Conservation (phyloP, 768 basidiomycete genomes). For the Kwoniella mangroviensis region DNA sequence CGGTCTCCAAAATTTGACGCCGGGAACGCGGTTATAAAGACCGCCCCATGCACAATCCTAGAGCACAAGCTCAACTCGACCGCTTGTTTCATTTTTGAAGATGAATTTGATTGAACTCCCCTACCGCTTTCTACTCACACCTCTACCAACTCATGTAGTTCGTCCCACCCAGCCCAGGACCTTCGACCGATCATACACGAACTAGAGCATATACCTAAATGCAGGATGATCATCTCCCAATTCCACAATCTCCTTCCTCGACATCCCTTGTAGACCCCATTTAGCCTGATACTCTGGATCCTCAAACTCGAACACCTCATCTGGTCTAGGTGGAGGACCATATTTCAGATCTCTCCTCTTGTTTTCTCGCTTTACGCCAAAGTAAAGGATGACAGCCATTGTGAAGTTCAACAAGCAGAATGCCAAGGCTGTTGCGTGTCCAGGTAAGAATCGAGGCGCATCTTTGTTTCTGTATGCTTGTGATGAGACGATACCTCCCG, state of each 20-base stretch:
- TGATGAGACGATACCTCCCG: slow-evolving; percentile 55
- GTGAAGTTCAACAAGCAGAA: slow-evolving; percentile 49
- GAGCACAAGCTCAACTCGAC: too few species aligned
- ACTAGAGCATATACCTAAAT: slow-evolving; percentile 47
- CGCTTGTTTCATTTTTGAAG: too few species aligned
- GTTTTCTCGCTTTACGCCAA: slow-evolving; percentile 57
- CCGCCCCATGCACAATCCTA: too few species aligned
- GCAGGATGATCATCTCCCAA: slow-evolving; percentile 55
- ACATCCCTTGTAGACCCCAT: slow-evolving; percentile 52
- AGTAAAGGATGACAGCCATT: slow-evolving; percentile 48
- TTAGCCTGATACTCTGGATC: slow-evolving; percentile 35
- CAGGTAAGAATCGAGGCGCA: slow-evolving; percentile 48
- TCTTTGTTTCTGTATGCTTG: slow-evolving; percentile 54
- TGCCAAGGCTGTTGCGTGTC: slow-evolving; percentile 56
- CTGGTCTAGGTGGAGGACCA: slow-evolving; percentile 45
- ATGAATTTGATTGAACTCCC: too few species aligned
- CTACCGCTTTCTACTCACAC: too few species aligned
- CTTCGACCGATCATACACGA: not conserved
- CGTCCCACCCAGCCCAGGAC: not conserved
- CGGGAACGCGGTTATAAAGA: too few species aligned
- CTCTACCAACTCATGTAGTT: too few species aligned
- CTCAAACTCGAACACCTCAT: slow-evolving; percentile 39
- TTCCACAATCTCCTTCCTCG: slow-evolving; percentile 50
- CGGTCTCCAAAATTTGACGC: too few species aligned
- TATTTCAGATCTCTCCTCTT: slow-evolving; percentile 55